Percentiles rank a stretch among this genome's conserved stretches.
These are phyloP conservation scores for Hirsutella thompsonii DNA, from an alignment of 2,329 filamentous ascomycete genomes.

Conservation along the genomic window DNA sequence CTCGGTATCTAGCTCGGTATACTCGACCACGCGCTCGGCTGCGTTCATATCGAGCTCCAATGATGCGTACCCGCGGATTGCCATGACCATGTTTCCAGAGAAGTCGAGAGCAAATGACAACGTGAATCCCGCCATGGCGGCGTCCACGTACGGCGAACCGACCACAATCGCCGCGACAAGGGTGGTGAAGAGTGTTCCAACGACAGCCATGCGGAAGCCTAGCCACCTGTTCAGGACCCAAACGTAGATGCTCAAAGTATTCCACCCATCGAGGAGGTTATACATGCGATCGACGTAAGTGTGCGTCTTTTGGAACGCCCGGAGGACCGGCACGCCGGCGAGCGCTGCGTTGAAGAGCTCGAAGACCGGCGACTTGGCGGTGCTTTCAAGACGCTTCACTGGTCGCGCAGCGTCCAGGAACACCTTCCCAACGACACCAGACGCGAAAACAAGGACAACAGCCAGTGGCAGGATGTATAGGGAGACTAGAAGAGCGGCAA, in stretches of 20 bases:
- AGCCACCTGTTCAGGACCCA: conserved; percentile 71
- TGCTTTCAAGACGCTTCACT: conserved; percentile 66
- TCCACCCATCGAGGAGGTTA: conserved; percentile 53
- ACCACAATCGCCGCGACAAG: conserved; percentile 54
- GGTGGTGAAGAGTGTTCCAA: conserved; percentile 57
- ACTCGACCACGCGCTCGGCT: conserved; percentile 64
- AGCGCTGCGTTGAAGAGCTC: conserved; percentile 67
- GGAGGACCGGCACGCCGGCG: conserved; percentile 60
- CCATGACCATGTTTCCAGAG: conserved; percentile 48
- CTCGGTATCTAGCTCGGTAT: conserved; percentile 56
- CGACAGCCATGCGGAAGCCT: conserved; percentile 55
- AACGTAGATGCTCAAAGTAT: conserved; percentile 51
- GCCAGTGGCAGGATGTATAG: conserved; percentile 52
- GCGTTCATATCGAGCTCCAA: conserved; percentile 71
- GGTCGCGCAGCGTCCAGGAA: conserved; percentile 64
- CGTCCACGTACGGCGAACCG: conserved; percentile 45
- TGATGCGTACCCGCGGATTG: conserved; percentile 54
- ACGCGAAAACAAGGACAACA: conserved; percentile 41
- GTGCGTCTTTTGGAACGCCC: conserved; percentile 57
- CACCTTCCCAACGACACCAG: conserved; percentile 40
- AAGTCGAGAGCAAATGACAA: conserved; percentile 63
- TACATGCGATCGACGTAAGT: conserved; percentile 61
- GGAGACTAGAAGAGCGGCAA: conserved; percentile 56
- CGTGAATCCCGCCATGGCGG: conserved; percentile 63
- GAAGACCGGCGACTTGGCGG: conserved; percentile 65